Conservation (phyloP, 106 monocot species). For the Alisma plantagoaquatica region DNA sequence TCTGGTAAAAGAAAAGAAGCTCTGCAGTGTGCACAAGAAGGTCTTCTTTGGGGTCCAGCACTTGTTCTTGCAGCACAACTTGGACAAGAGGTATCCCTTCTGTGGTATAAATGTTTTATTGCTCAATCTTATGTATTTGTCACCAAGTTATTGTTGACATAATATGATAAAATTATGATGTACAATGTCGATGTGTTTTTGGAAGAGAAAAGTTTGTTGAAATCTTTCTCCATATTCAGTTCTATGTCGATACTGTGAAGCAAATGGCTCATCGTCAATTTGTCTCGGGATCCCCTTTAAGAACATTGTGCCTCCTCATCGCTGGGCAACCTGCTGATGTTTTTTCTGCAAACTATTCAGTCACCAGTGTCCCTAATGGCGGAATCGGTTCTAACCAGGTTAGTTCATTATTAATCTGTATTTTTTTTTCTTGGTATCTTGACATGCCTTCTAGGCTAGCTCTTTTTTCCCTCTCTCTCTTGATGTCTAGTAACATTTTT, state of each 20-base stretch:
- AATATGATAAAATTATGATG: too few species aligned
- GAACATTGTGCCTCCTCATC: slow-evolving; percentile 91
- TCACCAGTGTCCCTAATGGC: slow-evolving; percentile 15
- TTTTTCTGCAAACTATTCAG: slow-evolving; percentile 43
- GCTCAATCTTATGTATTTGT: too few species aligned
- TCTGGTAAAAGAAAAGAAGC: slow-evolving; percentile 97
- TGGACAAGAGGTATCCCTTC: slow-evolving; percentile 73
- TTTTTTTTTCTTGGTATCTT: too few species aligned
- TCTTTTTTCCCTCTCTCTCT: too few species aligned
- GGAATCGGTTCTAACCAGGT: slow-evolving; percentile 28
- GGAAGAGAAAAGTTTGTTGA: too few species aligned
- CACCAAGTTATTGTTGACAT: too few species aligned
- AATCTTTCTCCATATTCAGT: slow-evolving; percentile 26
- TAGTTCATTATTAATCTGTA: background rate
- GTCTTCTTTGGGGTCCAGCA: slow-evolving; percentile 94
- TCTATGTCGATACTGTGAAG: slow-evolving; percentile 94
- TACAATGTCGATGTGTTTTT: too few species aligned
- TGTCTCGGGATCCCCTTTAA: slow-evolving; percentile 76
- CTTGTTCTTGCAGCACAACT: slow-evolving; percentile 92
- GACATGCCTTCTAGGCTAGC: too few species aligned
- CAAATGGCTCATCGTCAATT: slow-evolving; percentile 89
- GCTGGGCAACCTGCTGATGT: slow-evolving; percentile 94
- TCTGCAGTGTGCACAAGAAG: slow-evolving; percentile 87
- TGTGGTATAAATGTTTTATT: too few species aligned
- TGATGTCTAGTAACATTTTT: background rate